phyloP scores from a whole-genome alignment of 805 yeast genomes.

The Wickerhamomyces ciferrii region DNA sequence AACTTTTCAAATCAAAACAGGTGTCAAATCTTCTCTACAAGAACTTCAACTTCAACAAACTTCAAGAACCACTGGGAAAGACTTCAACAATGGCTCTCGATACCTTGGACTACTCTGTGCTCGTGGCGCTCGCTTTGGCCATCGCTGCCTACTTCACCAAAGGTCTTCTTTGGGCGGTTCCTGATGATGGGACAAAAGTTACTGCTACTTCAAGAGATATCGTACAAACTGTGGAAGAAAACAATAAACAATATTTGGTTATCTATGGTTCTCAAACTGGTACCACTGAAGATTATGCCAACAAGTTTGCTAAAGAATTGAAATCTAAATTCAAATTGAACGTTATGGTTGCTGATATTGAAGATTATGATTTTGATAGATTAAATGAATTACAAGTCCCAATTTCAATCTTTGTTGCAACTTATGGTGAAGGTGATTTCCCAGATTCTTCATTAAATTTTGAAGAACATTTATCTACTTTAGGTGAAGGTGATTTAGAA shows the following conservation, averaged over 20 bases:
- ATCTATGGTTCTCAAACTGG: constrained; percentile 97
- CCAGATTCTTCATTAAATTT: constrained; percentile 90
- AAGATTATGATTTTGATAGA: constrained; percentile 80
- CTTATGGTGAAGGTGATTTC: constrained; percentile 98
- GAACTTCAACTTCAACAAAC: background rate
- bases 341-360: constrained; percentile 83
- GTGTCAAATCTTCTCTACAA: background rate
- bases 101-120: constrained; percentile 63
- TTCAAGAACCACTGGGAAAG: background rate
- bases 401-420: constrained; percentile 80
- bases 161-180: constrained; percentile 44
- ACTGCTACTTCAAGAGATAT: constrained; percentile 48
- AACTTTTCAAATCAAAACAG: background rate
- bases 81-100: constrained; percentile 50
- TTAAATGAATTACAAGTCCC: constrained; percentile 57
- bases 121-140: constrained; percentile 62
- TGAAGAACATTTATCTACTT: constrained; percentile 55
- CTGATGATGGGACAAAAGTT: constrained; percentile 28
- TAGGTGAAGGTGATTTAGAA: constrained; percentile 49
- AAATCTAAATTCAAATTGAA: constrained; percentile 74
- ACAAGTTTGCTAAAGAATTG: constrained; percentile 85
- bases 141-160: constrained; percentile 63
- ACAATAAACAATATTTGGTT: constrained; percentile 71
- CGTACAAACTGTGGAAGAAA: constrained; percentile 47
- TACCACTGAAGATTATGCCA: constrained; percentile 95